Base-by-base conservation (phyloP, 2,329 filamentous ascomycete species). In the Fusarium coffeatum region DNA sequence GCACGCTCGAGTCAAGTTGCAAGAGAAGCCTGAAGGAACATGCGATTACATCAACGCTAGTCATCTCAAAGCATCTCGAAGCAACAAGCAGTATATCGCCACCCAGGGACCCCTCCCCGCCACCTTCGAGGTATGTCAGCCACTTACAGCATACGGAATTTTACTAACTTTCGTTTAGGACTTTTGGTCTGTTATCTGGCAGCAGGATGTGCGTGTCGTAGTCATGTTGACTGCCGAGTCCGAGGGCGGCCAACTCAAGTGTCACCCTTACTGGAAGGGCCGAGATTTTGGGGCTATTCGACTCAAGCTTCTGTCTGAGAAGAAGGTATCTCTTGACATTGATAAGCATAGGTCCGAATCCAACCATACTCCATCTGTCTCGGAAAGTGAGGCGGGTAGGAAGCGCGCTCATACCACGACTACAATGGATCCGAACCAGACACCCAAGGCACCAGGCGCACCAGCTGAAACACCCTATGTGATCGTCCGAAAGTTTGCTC, bases 1-100 rank as follows among this genome's bases (percentile, higher is more conserved):
- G 76, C 96, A 99, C 79, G 90, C 93, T 5, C 86, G 96, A 63
- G 96, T 99, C 56, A 93, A 89, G 71, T 81, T 99, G 48, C 86
- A 92, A 70, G 88, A 89, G 43, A 88, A 91, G 37, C 82, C 87
- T 0, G 83, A 86, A 3, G 91, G 90, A 15, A 86, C 84, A 23
- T 97, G 95, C 79, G 96, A 99, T 79, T 99, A 99, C 76, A 90
- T 99, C 81, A 99, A 99, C 77, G 96, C 94, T 20, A 98, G 93
- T 78, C 89, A 97, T 72, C 84, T 98, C 66, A 90, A 92, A 77
- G 88, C 94, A 2, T 87, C 90, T 28, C 87, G 91, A 72, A 97
- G 93, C 69, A 91, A 97, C 78, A 98, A 97, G 83, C 88, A 90
- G 43, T 99, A 99, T 77, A 98, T 99, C 80, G 95, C 95, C 50